Evolutionary conservation across 2,329 filamentous ascomycete species (phyloP), one percentile per base, ranked within the genome.

Genomic region (Bipolaris bicolor): DNA sequence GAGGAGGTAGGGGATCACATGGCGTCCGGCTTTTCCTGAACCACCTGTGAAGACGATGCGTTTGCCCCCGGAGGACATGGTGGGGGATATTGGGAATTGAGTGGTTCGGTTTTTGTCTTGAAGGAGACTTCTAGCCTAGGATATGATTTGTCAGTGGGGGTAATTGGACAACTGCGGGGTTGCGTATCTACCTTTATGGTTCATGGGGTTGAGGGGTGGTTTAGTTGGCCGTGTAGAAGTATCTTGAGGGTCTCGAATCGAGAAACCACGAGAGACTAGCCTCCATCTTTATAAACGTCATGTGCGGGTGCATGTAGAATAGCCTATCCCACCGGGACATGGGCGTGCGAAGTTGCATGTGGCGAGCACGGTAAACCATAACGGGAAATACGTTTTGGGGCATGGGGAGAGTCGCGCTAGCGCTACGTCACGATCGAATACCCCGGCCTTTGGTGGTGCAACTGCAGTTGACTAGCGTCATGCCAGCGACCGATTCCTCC

Each of bases 1-100:
- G 29, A 84, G 70, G 16, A 86, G 78, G 34, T 84, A 79, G 15
- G 79, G 78, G 48, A 86, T 84, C n/a, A 81, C 79, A 72, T 84
- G 79, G 45, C 83, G 78, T 7, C 84, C 83, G 16, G 82, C 83
- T 71, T 76, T 76, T 26, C 72, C 84, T 56, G 79, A 82, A 57
- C 84, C 84, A 26, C 84, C 84, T 0, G 73, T 75, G 52, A 75
- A 75, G 51, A 75, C 71, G 44, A 81, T 78, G 13, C 79, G 71
- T 62, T 79, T 81, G 48, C 72, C 76, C 40, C 45, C 59, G 20
- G 71, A 55, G 33, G 67, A 41, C 69, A 72, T 73, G 33, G 43
- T 61, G 34, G 36, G 37, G 22, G 29, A n/a, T 20, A 1, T 39
- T 18, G 10, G 16, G 18, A 9, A 15, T 46, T 5, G 24, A 1